Conservation (phyloP, 2,329 filamentous ascomycete genomes). For the Diaporthe aspalathi region DNA sequence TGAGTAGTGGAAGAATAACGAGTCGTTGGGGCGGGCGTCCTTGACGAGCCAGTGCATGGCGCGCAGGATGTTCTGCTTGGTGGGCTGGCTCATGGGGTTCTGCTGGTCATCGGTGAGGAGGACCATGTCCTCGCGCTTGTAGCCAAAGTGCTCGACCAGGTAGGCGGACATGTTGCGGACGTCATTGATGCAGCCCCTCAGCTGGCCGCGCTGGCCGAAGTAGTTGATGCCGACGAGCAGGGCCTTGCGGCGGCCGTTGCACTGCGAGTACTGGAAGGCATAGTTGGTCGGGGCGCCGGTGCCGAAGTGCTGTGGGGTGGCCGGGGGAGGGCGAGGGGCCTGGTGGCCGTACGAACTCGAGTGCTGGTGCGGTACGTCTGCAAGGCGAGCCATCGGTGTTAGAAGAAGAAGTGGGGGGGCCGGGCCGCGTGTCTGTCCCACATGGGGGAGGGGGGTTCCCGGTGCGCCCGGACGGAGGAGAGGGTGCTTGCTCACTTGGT, state of each 20-base stretch:
- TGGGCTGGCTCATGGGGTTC: slow-evolving; percentile 96
- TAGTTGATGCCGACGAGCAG: slow-evolving; percentile 94
- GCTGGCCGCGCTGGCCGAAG: slow-evolving; percentile 89
- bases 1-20: slow-evolving; percentile 97
- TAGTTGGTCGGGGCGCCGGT: slow-evolving; percentile 84
- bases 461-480: slow-evolving; percentile 3
- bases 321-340: slow-evolving; percentile 74
- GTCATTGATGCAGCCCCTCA: slow-evolving; percentile 96
- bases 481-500: slow-evolving; percentile 59
- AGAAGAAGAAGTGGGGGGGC: too few relatives aligned
- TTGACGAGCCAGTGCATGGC: slow-evolving; percentile 99
- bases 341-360: slow-evolving; percentile 68
- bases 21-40: slow-evolving; percentile 91
- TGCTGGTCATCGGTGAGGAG: slow-evolving; percentile 96
- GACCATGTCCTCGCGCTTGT: slow-evolving; percentile 97
- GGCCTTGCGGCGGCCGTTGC: slow-evolving; percentile 88
- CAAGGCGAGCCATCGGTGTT: neutral
- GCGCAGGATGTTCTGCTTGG: slow-evolving; percentile 92
- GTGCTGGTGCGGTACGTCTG: slow-evolving; percentile 43
- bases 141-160: slow-evolving; percentile 88
- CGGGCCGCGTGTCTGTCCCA: neutral
- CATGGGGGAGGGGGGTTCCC: neutral
- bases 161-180: slow-evolving; percentile 97
- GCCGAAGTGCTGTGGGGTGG: slow-evolving; percentile 78
- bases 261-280: slow-evolving; percentile 90